A percentile compares a stretch with the other conserved stretches of the same genome.
Evolutionary conservation across 1,139 yeast species (phyloP).

Genomic region (Saccharomyces uvarum): DNA sequence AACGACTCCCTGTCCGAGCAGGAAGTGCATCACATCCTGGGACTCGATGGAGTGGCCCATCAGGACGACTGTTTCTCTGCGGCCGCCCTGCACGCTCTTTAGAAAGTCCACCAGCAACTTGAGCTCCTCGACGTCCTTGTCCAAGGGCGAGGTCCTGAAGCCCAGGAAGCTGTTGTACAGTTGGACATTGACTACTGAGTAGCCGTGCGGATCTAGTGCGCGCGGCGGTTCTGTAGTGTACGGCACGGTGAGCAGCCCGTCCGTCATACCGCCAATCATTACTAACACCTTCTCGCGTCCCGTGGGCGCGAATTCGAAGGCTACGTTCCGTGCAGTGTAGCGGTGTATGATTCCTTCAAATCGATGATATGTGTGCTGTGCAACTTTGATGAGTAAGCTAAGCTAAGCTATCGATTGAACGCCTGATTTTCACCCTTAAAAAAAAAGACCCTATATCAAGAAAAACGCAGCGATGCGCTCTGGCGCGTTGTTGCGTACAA

Average conservation of each 20-base stretch:
- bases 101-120: conserved; percentile 47
- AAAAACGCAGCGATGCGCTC: too few species aligned
- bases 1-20: too few species aligned
- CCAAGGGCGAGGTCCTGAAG: conserved; percentile 67
- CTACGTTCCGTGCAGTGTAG: conserved; percentile 22
- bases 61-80: conserved; percentile 46
- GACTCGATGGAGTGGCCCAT: conserved; percentile 86
- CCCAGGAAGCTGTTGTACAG: conserved; percentile 60
- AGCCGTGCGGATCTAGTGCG: conserved; percentile 38
- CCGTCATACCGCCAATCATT: conserved; percentile 70
- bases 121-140: conserved; percentile 56
- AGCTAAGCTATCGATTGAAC: too few species aligned
- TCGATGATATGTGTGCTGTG: background rate
- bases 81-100: conserved; percentile 39
- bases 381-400: too few species aligned
- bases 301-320: conserved; percentile 31
- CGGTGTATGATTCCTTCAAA: conserved; percentile 24
- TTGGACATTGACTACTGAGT: conserved; percentile 59
- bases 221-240: conserved; percentile 49
- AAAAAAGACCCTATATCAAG: too few species aligned
- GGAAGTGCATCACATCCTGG: conserved; percentile 62
- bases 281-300: conserved; percentile 37
- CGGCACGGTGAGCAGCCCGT: conserved; percentile 70
- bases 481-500: too few species aligned
- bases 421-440: too few species aligned